Conservation (phyloP, 2,329 filamentous ascomycete species). For the Fusarium paranaense region DNA sequence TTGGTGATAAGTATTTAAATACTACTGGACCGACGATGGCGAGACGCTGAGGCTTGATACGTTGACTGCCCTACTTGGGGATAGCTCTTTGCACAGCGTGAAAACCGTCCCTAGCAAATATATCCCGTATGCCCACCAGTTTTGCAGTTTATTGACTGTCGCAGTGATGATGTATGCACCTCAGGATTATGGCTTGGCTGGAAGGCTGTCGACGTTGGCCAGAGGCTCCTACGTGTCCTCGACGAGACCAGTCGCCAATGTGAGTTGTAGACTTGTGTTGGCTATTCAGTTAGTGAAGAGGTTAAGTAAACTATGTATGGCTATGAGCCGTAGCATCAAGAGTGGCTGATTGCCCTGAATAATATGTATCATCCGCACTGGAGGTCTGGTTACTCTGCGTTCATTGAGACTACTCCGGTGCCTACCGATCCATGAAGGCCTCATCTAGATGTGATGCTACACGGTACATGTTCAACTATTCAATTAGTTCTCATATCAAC, state of each 20-base stretch:
- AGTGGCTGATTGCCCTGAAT: background rate
- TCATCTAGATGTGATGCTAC: background rate
- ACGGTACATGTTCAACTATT: background rate
- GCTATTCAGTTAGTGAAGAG: no score
- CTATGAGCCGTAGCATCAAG: background rate
- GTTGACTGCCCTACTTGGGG: constrained; percentile 65
- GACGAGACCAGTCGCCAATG: background rate
- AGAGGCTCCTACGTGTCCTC: background rate
- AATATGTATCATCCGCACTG: background rate
- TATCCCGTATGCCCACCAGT: constrained; percentile 60
- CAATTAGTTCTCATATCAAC: background rate
- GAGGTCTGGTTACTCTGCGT: background rate
- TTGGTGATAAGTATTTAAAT: constrained; percentile 46
- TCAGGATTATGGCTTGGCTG: constrained; percentile 5
- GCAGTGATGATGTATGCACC: constrained; percentile 51
- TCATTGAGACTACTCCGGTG: background rate
- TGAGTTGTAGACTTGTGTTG: no score
- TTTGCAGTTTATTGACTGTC: constrained; percentile 56
- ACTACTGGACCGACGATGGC: constrained; percentile 45
- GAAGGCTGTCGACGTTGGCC: background rate
- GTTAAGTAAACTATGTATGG: background rate
- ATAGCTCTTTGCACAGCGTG: constrained; percentile 62
- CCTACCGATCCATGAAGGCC: background rate
- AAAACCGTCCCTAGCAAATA: constrained; percentile 48
- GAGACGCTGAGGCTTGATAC: constrained; percentile 41